These are phyloP conservation scores for Globisporangium megalacanthum DNA, from an alignment of 352 stramenopile genomes.

Conservation along the genomic window DNA sequence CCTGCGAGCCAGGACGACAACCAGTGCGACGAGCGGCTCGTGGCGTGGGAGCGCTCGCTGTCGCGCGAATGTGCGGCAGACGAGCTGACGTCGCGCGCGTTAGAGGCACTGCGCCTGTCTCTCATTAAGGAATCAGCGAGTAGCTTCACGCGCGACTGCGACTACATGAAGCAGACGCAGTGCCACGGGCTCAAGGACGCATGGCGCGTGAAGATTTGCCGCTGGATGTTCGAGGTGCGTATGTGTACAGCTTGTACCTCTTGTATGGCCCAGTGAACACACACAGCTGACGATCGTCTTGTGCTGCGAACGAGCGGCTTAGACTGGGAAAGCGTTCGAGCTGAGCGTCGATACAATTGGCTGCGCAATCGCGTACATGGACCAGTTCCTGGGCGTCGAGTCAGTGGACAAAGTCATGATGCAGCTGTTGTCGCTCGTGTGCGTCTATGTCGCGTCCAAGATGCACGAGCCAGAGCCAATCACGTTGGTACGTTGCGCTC, in stretches of 20 bases:
- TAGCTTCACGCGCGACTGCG: slow-evolving; percentile 22
- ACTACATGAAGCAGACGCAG: slow-evolving; percentile 45
- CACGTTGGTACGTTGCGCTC: slow-evolving; percentile 20
- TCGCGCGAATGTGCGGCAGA: neutral
- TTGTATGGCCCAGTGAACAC: no score
- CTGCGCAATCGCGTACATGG: slow-evolving; percentile 61
- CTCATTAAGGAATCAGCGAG: slow-evolving; percentile 22
- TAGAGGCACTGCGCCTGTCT: slow-evolving; percentile 32
- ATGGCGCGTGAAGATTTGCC: slow-evolving; percentile 68
- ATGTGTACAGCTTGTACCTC: no score
- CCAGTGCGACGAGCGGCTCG: neutral
- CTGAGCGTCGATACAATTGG: slow-evolving; percentile 57
- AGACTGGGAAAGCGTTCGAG: slow-evolving; percentile 69
- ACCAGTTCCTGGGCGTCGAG: slow-evolving; percentile 58
- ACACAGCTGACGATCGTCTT: neutral
- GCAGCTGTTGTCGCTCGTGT: slow-evolving; percentile 71
- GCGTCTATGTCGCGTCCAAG: slow-evolving; percentile 68
- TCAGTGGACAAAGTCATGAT: slow-evolving; percentile 71
- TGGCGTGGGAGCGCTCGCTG: neutral
- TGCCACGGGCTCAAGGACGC: slow-evolving; percentile 51
- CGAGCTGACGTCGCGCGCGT: slow-evolving; percentile 11
- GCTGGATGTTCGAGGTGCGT: slow-evolving; percentile 68
- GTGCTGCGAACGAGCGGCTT: neutral
- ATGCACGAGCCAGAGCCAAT: slow-evolving; percentile 69
- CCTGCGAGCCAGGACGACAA: no score